These are phyloP conservation scores for Stipa capillata DNA, from an alignment of 176 grass and related monocot species.

Conservation along the genomic window DNA sequence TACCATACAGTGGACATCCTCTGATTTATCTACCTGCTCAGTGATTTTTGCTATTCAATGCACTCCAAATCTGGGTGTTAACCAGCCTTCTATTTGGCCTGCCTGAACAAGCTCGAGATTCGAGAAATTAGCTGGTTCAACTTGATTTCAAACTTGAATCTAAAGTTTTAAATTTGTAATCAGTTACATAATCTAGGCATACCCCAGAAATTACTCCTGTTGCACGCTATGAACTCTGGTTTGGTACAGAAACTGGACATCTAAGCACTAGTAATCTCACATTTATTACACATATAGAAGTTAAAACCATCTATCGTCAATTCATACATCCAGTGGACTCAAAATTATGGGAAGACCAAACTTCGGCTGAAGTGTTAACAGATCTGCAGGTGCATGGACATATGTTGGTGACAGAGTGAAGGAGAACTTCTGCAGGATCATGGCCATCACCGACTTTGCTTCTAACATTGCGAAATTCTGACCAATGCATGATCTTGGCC, in stretches of 20 bases:
- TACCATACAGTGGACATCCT: background rate
- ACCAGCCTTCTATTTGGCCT: background rate
- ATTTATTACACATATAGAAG: background rate
- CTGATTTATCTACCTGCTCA: background rate
- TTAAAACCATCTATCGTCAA: background rate
- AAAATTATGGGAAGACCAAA: slow-evolving; percentile 22
- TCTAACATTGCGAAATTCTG: slow-evolving; percentile 22
- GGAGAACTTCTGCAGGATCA: slow-evolving; percentile 28
- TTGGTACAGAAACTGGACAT: background rate
- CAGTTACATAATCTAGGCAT: background rate
- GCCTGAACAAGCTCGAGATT: background rate
- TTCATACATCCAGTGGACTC: background rate
- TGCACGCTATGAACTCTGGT: background rate
- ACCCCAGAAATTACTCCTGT: background rate
- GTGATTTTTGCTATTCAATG: background rate
- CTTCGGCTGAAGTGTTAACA: slow-evolving; percentile 16
- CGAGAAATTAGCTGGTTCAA: background rate
- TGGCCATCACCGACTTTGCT: slow-evolving; percentile 13
- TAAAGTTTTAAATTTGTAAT: background rate
- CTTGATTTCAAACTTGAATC: background rate
- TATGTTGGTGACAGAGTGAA: slow-evolving; percentile 16
- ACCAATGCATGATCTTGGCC: slow-evolving; percentile 22
- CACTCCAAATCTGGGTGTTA: background rate
- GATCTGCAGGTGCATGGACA: slow-evolving; percentile 15
- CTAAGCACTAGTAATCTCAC: background rate